Percentiles rank a stretch among this genome's conserved stretches.
phyloP scores from a whole-genome alignment of 2,329 filamentous ascomycete genomes.

The Calonectria pteridis region DNA sequence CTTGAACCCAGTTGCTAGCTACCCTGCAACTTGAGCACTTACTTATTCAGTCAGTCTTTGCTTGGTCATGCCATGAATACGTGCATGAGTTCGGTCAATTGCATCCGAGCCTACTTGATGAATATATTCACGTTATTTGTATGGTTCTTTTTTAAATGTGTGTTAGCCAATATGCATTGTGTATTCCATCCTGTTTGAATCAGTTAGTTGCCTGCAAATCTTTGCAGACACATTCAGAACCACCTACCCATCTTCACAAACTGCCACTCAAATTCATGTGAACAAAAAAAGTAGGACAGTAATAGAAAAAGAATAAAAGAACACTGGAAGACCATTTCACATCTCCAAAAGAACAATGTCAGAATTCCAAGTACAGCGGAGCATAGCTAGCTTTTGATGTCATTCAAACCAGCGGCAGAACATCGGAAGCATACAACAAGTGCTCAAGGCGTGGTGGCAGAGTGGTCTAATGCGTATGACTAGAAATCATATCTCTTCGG shows the following conservation, averaged over 20 bases:
- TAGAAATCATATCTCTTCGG: conserved; percentile 14
- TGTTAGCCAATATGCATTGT: neutral
- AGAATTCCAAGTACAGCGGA: neutral
- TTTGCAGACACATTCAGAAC: neutral
- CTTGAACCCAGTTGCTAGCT: neutral
- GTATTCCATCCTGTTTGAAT: too few species aligned
- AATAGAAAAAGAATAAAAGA: too few species aligned
- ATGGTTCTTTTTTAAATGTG: neutral
- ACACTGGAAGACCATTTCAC: neutral
- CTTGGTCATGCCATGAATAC: neutral
- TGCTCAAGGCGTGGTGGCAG: conserved; percentile 1
- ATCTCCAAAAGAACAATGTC: neutral
- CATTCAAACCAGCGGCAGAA: neutral
- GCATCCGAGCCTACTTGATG: neutral
- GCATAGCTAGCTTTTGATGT: neutral
- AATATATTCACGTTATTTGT: neutral
- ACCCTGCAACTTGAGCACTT: neutral
- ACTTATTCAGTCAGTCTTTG: too few species aligned
- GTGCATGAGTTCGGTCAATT: too few species aligned
- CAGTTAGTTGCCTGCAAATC: neutral
- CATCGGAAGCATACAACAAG: neutral
- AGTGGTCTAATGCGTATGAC: conserved; percentile 14
- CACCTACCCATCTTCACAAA: neutral
- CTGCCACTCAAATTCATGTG: too few species aligned
- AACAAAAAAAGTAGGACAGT: too few species aligned